Percentiles rank a stretch among this genome's conserved stretches.
Conservation (phyloP, 2,329 filamentous ascomycete genomes). For the Talaromyces sp. region DNA sequence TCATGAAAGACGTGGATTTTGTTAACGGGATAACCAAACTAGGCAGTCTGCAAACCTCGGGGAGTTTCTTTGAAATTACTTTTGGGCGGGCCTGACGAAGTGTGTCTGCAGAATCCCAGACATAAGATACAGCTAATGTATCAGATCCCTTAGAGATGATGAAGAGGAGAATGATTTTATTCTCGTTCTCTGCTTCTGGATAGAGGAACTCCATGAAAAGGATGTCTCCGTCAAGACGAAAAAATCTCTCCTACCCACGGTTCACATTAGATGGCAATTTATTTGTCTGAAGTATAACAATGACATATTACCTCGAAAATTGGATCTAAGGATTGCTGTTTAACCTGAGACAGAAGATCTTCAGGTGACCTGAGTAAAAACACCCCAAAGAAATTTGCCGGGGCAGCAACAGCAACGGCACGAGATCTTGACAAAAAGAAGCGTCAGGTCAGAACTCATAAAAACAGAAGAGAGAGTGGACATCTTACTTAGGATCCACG, state of each 20-base stretch:
- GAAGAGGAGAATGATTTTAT: slow-evolving; percentile 72
- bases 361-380: slow-evolving; percentile 61
- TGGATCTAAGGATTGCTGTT: slow-evolving; percentile 48
- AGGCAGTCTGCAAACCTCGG: slow-evolving; percentile 50
- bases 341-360: slow-evolving; percentile 49
- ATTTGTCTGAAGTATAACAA: background rate
- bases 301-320: slow-evolving; percentile 47
- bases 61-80: slow-evolving; percentile 24
- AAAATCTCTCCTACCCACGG: slow-evolving; percentile 38
- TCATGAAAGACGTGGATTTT: slow-evolving; percentile 64
- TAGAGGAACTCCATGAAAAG: slow-evolving; percentile 82
- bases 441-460: slow-evolving; percentile 6
- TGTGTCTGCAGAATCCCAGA: slow-evolving; percentile 46
- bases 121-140: slow-evolving; percentile 46
- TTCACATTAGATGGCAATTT: background rate
- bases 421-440: slow-evolving; percentile 37
- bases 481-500: slow-evolving; percentile 66
- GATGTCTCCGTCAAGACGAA: slow-evolving; percentile 64
- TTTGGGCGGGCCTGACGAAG: slow-evolving; percentile 23
- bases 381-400: slow-evolving; percentile 65
- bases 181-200: slow-evolving; percentile 59
- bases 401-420: slow-evolving; percentile 62
- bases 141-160: slow-evolving; percentile 42
- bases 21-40: slow-evolving; percentile 67
- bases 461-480: background rate